phyloP scores from a whole-genome alignment of 1,139 yeast genomes.

The Taphrina wiesneri region DNA sequence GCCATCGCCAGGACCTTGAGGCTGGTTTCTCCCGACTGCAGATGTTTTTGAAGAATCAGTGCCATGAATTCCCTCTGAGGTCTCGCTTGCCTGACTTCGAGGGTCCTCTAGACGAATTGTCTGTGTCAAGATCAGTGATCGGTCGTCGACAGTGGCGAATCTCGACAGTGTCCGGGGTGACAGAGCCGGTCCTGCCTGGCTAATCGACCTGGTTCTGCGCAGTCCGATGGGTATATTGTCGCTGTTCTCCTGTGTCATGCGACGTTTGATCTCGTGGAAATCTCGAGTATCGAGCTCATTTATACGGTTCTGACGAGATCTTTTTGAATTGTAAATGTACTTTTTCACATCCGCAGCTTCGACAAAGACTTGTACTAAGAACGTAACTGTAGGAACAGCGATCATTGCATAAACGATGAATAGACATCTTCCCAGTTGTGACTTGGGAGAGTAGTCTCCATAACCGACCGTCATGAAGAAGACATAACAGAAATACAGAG shows the following conservation, averaged over 20 bases:
- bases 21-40: not conserved
- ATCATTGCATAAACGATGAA: constrained; percentile 76
- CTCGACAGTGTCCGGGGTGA: constrained; percentile 1
- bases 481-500: constrained; percentile 70
- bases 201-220: not conserved
- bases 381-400: constrained; percentile 89
- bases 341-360: constrained; percentile 17
- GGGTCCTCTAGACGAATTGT: not conserved
- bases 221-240: not conserved
- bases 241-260: constrained; percentile 1
- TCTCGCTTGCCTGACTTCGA: not conserved
- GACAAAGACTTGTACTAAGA: constrained; percentile 51
- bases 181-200: not conserved
- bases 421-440: constrained; percentile 67
- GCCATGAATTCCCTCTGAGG: not conserved
- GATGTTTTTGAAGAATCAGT: not conserved
- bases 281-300: constrained; percentile 17
- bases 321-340: constrained; percentile 12
- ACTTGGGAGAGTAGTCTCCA: constrained; percentile 68
- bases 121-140: not conserved
- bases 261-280: constrained; percentile 9
- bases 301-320: constrained; percentile 8
- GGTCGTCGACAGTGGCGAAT: constrained; percentile 2
- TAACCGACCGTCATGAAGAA: constrained; percentile 81
- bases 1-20: not conserved